phyloP scores from a whole-genome alignment of 1,139 yeast genomes.

The Schizosaccharomyces versatilis region DNA sequence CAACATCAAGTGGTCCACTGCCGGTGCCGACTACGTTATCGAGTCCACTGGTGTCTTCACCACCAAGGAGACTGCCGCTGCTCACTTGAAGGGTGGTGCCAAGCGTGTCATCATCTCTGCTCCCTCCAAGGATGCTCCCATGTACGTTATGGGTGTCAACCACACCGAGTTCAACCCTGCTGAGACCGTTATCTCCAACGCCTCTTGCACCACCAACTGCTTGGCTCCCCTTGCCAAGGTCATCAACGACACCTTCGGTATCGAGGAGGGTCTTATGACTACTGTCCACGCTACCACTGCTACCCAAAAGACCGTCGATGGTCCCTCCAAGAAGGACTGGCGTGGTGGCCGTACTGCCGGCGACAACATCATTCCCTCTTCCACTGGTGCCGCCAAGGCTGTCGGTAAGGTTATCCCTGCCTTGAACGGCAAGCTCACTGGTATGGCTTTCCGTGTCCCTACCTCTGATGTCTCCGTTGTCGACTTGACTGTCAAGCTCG shows the following conservation, averaged over 20 bases:
- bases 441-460: conserved; percentile 75
- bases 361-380: conserved; percentile 72
- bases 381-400: conserved; percentile 87
- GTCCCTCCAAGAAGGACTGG: conserved; percentile 88
- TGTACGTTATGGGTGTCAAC: conserved; percentile 73
- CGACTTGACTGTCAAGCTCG: conserved; percentile 47
- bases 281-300: conserved; percentile 81
- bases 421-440: conserved; percentile 73
- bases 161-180: conserved; percentile 49
- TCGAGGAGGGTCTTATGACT: conserved; percentile 77
- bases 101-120: conserved; percentile 77
- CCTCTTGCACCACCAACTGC: conserved; percentile 82
- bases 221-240: conserved; percentile 76
- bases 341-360: conserved; percentile 87
- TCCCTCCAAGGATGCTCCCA: conserved; percentile 73
- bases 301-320: conserved; percentile 77
- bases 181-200: conserved; percentile 55
- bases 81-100: conserved; percentile 70
- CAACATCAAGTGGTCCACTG: conserved; percentile 60
- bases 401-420: conserved; percentile 79
- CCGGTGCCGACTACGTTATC: conserved; percentile 51
- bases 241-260: conserved; percentile 55
- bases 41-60: conserved; percentile 86
- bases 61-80: conserved; percentile 51
- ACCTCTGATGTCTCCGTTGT: conserved; percentile 69